Percentiles rank a stretch among this genome's conserved stretches.
Evolutionary conservation across 2,329 filamentous ascomycete genomes (phyloP).

Genomic region (Fusarium proliferatum): DNA sequence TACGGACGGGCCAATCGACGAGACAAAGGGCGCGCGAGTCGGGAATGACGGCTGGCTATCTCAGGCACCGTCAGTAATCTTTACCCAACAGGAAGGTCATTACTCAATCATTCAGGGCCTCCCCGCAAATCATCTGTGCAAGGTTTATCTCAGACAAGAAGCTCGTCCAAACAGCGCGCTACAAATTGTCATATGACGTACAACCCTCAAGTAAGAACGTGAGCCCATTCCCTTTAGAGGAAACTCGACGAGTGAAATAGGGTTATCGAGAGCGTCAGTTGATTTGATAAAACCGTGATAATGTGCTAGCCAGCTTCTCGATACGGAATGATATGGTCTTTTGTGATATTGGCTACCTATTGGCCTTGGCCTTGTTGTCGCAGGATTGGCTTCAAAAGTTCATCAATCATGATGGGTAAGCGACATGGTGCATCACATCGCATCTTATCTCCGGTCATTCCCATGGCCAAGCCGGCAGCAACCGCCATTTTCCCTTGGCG

Average conservation of each 20-base stretch:
- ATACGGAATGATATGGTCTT: constrained; percentile 10
- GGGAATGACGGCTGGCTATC: constrained; percentile 16
- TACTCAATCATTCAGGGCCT: not conserved
- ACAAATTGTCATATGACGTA: constrained; percentile 25
- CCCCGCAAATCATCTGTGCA: constrained; percentile 17
- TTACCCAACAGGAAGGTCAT: constrained; percentile 33
- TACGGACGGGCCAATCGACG: not conserved
- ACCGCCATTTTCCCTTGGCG: constrained; percentile 15
- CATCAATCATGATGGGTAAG: not conserved
- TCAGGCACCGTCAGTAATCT: constrained; percentile 16
- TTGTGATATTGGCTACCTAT: not conserved
- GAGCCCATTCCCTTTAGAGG: not conserved
- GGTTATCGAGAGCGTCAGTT: constrained; percentile 6
- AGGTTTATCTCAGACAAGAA: constrained; percentile 15
- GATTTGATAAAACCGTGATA: not conserved
- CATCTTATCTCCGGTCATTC: constrained; percentile 28
- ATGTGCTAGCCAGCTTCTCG: constrained; percentile 21
- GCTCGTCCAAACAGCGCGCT: constrained; percentile 2
- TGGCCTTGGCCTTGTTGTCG: not conserved
- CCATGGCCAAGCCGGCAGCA: constrained; percentile 25
- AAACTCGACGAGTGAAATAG: not conserved
- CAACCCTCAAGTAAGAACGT: constrained; percentile 2
- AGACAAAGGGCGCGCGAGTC: constrained; percentile 13
- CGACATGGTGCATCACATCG: not conserved
- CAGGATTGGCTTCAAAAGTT: constrained; percentile 14